A percentile compares a stretch with the other conserved stretches of the same genome.
These are phyloP conservation scores for Trichoderma lentiforme DNA, from an alignment of 2,329 filamentous ascomycete genomes.

Conservation along the genomic window DNA sequence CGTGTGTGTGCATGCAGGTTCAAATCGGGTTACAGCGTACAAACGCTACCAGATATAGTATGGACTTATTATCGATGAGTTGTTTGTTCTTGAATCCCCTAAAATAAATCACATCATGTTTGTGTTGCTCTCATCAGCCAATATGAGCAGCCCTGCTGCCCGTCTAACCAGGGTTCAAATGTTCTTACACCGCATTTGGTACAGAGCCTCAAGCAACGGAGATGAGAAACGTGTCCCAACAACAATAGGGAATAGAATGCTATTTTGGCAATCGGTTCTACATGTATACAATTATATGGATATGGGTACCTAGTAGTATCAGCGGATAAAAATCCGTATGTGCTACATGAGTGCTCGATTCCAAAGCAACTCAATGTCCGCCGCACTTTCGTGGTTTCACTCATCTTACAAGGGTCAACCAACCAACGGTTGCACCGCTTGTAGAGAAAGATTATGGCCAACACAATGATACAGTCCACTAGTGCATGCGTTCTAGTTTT, in stretches of 20 bases:
- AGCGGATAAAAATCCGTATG: neutral
- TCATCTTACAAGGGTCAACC: neutral
- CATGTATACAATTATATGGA: neutral
- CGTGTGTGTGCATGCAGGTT: neutral
- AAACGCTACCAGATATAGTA: neutral
- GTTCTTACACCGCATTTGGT: neutral
- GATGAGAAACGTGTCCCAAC: neutral
- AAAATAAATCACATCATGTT: too few species aligned
- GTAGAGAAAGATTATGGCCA: neutral
- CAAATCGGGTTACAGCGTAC: neutral
- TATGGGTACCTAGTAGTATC: neutral
- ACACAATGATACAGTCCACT: neutral
- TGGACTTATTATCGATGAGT: neutral
- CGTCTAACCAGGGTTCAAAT: too few species aligned
- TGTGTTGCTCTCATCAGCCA: too few species aligned
- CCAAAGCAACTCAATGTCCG: neutral
- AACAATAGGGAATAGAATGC: neutral
- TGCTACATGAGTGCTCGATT: neutral
- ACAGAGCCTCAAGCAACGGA: neutral
- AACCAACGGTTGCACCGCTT: too few species aligned
- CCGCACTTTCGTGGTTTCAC: neutral
- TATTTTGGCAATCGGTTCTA: too few species aligned
- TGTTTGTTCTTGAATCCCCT: neutral
- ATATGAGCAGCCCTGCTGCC: too few species aligned
- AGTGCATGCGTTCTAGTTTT: neutral